Base-by-base conservation (phyloP, 345 rosid genomes). In the Camelina laxa region DNA sequence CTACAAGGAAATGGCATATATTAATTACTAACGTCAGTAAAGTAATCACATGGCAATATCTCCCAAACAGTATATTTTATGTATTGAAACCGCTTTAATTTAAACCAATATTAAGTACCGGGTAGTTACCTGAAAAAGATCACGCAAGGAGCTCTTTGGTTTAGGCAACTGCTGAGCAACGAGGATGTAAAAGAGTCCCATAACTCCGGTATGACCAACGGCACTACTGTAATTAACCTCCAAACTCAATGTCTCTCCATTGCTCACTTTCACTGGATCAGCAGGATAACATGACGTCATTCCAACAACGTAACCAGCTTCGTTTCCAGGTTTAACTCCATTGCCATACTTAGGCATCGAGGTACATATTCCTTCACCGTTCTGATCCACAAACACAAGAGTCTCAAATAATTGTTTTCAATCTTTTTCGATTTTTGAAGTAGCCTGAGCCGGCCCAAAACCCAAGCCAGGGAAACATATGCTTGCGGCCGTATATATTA, bases 251-350 rank as follows among this genome's bases (percentile, higher is more conserved):
- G 80, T 85, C 77, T 94, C 97, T 62, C 89, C 85, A 21, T 75
- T 69, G 10, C 64, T 74, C 58, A 94, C 82, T 86, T 77, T 86
- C 64, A 90, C 77, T 15, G 91, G 88, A 27, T 79, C 65, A 41
- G 91, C 60, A 31, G 93, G 96, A 77, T 89, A 91, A 84, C 95
- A 94, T 17, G 96, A 70, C 2, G 98, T 86, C 97, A 94, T 91
- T 76, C 98, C 98, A 19, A 94, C 96, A 15, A 94, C 73, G 49
- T 91, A 91, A 60, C 97, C 98, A 62, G 85, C 84, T 79, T 94
- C 98, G 16, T 94, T 85, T 67, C 98, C 98, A 11, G 87, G 85
- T 80, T 90, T 93, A 15, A 60, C 76, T 65, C 97, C 97, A 16
- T 79, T 57, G 10, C 98, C 98, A 33, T 91, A 94, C 54, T 39